Evolutionary conservation across 345 rosid species (phyloP).

Genomic region (Chamaenerion angustifolium): DNA sequence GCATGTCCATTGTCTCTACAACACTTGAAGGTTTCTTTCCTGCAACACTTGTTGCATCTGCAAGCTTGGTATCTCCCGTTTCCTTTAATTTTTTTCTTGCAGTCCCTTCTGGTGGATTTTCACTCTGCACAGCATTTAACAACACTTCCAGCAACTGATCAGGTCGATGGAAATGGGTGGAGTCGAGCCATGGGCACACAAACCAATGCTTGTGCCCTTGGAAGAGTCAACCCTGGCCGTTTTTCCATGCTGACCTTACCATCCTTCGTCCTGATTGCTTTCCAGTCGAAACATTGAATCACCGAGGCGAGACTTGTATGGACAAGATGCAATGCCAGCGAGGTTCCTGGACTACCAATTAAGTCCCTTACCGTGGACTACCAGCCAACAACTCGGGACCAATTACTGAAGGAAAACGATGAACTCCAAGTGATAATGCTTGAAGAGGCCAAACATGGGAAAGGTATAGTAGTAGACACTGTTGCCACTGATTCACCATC

Average conservation of each 20-base stretch:
- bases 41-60: too few relatives aligned
- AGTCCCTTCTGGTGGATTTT: too few relatives aligned
- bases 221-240: slow-evolving; percentile 3
- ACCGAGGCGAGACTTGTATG: slow-evolving; percentile 25
- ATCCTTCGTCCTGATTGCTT: slow-evolving; percentile 11
- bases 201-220: slow-evolving; percentile 29
- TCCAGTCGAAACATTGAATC: slow-evolving; percentile 50
- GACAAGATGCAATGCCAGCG: slow-evolving; percentile 31
- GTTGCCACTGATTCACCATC: slow-evolving; percentile 16
- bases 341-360: slow-evolving; percentile 51
- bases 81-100: too few relatives aligned
- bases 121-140: too few relatives aligned
- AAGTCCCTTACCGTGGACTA: slow-evolving; percentile 48
- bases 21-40: too few relatives aligned
- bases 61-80: too few relatives aligned
- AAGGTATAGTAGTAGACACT: slow-evolving; percentile 1
- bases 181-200: slow-evolving; percentile 37
- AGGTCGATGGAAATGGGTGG: slow-evolving; percentile 17
- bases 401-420: slow-evolving; percentile 20
- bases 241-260: slow-evolving; percentile 1
- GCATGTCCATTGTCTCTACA: too few relatives aligned
- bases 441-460: slow-evolving; percentile 10
- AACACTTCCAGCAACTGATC: neutral
- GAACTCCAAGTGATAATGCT: slow-evolving; percentile 5
- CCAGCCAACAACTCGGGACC: slow-evolving; percentile 62